Percentiles rank a stretch among this genome's conserved stretches.
Conservation (phyloP, 2,329 filamentous ascomycete genomes). For the Scedosporium boydii region DNA sequence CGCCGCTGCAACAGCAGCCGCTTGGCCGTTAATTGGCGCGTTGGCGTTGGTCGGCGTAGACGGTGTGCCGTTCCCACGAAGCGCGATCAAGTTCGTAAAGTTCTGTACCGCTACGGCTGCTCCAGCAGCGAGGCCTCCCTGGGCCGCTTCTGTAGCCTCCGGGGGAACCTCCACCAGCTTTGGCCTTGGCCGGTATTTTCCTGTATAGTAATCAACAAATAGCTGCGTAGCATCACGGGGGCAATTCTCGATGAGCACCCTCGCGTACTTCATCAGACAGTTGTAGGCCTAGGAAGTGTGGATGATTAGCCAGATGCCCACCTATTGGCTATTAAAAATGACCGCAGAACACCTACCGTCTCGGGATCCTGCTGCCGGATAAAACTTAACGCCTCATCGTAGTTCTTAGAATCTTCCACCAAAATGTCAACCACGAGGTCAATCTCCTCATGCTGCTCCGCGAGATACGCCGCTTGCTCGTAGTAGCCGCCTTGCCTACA, state of each 20-base stretch:
- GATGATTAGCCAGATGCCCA: too few relatives aligned
- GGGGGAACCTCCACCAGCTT: conserved; percentile 9
- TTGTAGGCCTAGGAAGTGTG: conserved; percentile 57
- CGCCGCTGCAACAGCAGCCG: too few relatives aligned
- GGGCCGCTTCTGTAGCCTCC: conserved; percentile 6
- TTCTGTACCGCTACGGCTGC: conserved; percentile 77
- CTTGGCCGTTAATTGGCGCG: too few relatives aligned
- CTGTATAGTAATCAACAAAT: conserved; percentile 93
- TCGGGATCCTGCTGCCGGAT: conserved; percentile 81
- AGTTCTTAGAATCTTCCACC: conserved; percentile 90
- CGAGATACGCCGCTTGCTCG: conserved; percentile 91
- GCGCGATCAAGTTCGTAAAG: conserved; percentile 69
- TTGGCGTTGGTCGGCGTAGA: too few relatives aligned
- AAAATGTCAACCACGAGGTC: conserved; percentile 92
- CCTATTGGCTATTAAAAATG: too few relatives aligned
- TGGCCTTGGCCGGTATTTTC: conserved; percentile 65
- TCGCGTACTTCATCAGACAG: conserved; percentile 90
- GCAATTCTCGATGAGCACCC: conserved; percentile 81
- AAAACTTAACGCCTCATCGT: conserved; percentile 79
- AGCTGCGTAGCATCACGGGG: conserved; percentile 72
- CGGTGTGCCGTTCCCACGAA: conserved; percentile 23
- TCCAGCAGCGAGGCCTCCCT: conserved; percentile 24
- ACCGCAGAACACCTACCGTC: conserved; percentile 42
- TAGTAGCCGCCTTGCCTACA: conserved; percentile 95
- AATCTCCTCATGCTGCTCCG: conserved; percentile 86